Base-by-base conservation (phyloP, 2,329 filamentous ascomycete species). In the Nothomitra cinnamomea region DNA sequence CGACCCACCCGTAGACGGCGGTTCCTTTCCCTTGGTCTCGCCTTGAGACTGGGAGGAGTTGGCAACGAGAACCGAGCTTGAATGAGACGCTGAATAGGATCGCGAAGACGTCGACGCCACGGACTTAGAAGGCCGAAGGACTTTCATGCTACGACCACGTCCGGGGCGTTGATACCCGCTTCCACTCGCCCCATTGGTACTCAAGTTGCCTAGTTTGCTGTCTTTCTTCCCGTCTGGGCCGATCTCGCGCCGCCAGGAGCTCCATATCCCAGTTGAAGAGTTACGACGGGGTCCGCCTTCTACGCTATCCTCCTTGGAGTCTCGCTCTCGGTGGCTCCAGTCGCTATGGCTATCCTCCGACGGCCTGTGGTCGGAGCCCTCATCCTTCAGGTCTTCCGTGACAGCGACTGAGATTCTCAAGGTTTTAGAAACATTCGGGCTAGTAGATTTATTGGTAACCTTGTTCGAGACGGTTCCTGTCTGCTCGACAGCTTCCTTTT, bases 91-190 rank as follows among this genome's bases (percentile, higher is more conserved):
- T 13, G 66, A 65, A n/a, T 61, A 58, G 1, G 62, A 66, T n/a
- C 69, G 66, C 12, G 73, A 72, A 2, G 69, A 58, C 1, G 69
- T 68, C 13, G 82, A 76, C 24, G 70, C 69, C 21, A 69, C 68
- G 4, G 81, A 73, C 64, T 87, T 92, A 54, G 75, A 76, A 1
- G 90, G 82, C 62, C 88, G 87, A 52, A 96, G 72, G 1, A 95
- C 83, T 70, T 95, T 96, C 84, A 96, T 96, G 51, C 80, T 82
- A 51, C 84, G 78, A 15, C 75, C 69, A 17, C 71, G 53, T 38
- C 53, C 53, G 21, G 53, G 53, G 21, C 53, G 53, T 54, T 41
- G 49, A 40, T 54, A 54, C 22, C 53, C 52, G n/a, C 52, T 35
- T 19, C 40, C 41, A 28, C 36, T 53, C 24, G 50, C 60, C 15